A percentile compares a stretch with the other conserved stretches of the same genome.
Evolutionary conservation across 768 basidiomycete genomes (phyloP).

Genomic region (Brasilioporus rufonigricans): DNA sequence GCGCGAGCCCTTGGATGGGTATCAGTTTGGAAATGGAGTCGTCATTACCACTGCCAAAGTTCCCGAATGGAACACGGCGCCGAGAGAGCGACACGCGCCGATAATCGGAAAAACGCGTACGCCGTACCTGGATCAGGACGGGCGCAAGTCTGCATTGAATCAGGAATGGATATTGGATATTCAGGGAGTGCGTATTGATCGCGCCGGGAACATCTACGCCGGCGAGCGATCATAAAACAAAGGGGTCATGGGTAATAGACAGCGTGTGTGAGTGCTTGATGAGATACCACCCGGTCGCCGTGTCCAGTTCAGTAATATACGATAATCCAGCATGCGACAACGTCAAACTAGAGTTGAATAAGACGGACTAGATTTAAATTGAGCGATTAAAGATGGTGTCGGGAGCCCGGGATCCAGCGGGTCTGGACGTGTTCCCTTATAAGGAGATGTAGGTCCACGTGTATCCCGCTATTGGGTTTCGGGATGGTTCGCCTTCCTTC

Average conservation of each 20-base stretch:
- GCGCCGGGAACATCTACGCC: neutral
- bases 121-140: neutral
- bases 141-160: neutral
- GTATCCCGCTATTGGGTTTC: neutral
- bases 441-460: neutral
- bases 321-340: too few relatives aligned
- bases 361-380: neutral
- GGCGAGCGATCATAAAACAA: neutral
- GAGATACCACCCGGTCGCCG: neutral
- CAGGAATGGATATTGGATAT: conserved; percentile 4
- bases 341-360: too few relatives aligned
- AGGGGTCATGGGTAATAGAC: conserved; percentile 1
- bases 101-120: neutral
- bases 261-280: neutral
- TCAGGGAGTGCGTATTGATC: conserved; percentile 9
- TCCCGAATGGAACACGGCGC: neutral
- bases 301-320: neutral
- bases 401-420: neutral
- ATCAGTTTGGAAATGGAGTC: neutral
- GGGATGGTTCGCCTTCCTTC: neutral
- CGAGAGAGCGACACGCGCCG: neutral
- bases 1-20: neutral
- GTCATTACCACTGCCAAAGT: neutral
- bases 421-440: neutral
- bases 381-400: neutral